Evolutionary conservation across 768 basidiomycete genomes (phyloP), one percentile per base, ranked within the genome.

Genomic region (Hericium alpestre): DNA sequence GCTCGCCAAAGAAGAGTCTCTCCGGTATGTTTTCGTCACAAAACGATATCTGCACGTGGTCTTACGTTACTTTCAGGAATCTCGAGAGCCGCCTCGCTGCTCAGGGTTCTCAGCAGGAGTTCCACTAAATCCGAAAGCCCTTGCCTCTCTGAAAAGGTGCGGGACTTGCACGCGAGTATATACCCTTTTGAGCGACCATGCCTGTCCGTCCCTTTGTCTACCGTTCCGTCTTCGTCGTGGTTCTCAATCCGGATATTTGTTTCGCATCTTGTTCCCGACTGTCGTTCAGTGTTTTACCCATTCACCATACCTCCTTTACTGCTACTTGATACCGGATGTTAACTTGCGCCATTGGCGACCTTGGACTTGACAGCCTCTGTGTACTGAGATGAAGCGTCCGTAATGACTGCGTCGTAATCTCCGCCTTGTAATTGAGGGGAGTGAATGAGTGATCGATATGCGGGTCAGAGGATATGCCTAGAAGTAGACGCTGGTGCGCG

Each of bases 1-100:
- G 59, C 74, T 96, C 66, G 96, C 95, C 41, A 96, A 95, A 71
- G 95, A 96, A 70, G 94, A 96, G 71, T 89, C 90, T 47, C 87
- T 92, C 65, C 82, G 88, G 87, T 89, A 59, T 54, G 79, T 55
- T n/a, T 55, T 16, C 16, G 38, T 51, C 23, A 51, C 39, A 37
- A 27, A 38, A 6, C 2, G 15, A 22, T 52, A 32, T 15, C 22
- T 39, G 58, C 11, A 58, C 43, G 22, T n/a, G 16, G 43, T 46
- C 47, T 25, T n/a, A 32, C 43, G 47, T 54, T 51, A 2, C n/a
- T 2, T 40, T 22, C 66, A 90, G 89, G 71, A 93, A 93, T 72
- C 70, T 93, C 73, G 90, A 93, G 76, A 92, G 87, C 67, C 86
- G 90, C 59, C 80, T 93, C 64, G 90, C 90, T 65, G 90, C 90